Base-by-base conservation (phyloP, 2,329 filamentous ascomycete genomes). In the Cryphonectria naterciae region DNA sequence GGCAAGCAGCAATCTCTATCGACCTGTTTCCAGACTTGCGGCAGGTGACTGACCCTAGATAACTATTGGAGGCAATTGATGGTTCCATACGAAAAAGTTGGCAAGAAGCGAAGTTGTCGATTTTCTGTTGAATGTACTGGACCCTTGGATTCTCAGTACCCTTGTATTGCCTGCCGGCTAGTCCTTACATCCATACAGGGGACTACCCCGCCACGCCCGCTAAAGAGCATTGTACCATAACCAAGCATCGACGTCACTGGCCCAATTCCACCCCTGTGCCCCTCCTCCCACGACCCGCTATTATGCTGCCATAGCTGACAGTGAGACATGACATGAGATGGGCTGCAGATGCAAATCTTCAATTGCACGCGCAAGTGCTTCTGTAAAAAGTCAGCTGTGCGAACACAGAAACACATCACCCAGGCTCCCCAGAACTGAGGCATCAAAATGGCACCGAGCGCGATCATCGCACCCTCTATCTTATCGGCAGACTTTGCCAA, bases 381-480 rank as follows among this genome's bases (percentile, higher is more conserved):
- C 61, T 32, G n/a, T 22, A 22, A 41, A 62, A 7, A 37, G 22
- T 37, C 17, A n/a, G 19, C 22, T 17, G 56, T 35, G 13, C 17
- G 11, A 60, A 5, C 10, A 5, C 54, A 3, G 28, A 13, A 41
- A 25, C 39, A 41, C 54, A 22, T 43, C 28, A 28, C 4, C 43
- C 54, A 52, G 41, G 35, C 60, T 28, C 37, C 28, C 0, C 35
- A 58, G 41, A 4, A 43, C 25, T 37, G 37, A 60, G 37, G 6
- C 60, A 49, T 62, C 63, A 84, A 72, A 74, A 98, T 98, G 95
- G 86, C 93, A 70, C 96, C 95, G 35, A 90, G 91, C 74, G 93
- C 96, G 64, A 98, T 99, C 81, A 97, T 99, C 77, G 95, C 72
- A 22, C 96, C 96, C 41, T 98, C 95, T n/a, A 98, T 99, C 77